Base-by-base conservation (phyloP, 768 basidiomycete genomes). In the Omphalotus guepiniiformis region DNA sequence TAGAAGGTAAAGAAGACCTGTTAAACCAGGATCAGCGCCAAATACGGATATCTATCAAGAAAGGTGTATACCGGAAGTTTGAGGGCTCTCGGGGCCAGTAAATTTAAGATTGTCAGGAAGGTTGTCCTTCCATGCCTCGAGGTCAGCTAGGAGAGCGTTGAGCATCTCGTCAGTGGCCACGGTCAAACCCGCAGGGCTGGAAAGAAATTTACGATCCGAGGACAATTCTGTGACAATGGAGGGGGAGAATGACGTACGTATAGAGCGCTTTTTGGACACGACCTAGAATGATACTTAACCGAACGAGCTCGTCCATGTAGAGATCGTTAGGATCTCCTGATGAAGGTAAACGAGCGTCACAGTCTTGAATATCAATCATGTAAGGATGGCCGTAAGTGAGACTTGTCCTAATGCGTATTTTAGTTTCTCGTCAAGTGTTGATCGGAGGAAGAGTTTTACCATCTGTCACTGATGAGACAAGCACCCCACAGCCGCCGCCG, bases 311-410 rank as follows among this genome's bases (percentile, higher is more conserved):
- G 59, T 89, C 83, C 73, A 93, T 80, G 66, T 93, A 93, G 50
- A 88, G 64, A 61, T 86, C 82, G 48, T 78, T 75, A 12, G 79
- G 75, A 57, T 92, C 85, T 36, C 90, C 93, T 2, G 89, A 90
- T 7, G 91, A 91, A 1, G 94, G 94, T 27, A 96, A 72, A 45
- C 93, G 84, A 3, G 90, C 88, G 65, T 99, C 95, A 64, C 96
- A 99, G 64, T 99, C 96, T 55, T 88, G 83, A 2, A 98, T 81
- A 63, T 97, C 94, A 52, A 99, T 95, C 87, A 95, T 90, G 62
- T 84, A 88, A 2, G 95, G 95, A 55, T 93, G 89, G 0, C 95
- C 95, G 56, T 93, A 91, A 19, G 90, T 84, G 29, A 93, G 71
- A 60, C 88, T 90, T 46, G 84, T 79, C 90, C 89, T 91, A 58